A percentile compares a stretch with the other conserved stretches of the same genome.
These are phyloP conservation scores for Arthrinium phaeospermum DNA, from an alignment of 2,329 filamentous ascomycete species.

Conservation along the genomic window DNA sequence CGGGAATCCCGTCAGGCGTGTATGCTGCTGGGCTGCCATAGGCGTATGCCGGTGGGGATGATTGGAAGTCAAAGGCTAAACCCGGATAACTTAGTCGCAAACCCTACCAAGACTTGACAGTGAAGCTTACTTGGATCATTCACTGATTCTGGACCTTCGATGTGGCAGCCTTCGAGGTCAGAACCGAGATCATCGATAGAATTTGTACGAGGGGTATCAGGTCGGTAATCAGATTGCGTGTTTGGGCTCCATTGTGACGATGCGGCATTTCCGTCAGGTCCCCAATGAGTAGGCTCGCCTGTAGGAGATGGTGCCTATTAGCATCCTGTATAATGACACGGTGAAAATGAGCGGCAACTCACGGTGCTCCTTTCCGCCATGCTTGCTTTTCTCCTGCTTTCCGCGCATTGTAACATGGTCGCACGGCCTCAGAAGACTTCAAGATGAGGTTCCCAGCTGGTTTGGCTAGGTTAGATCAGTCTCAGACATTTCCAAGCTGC, in stretches of 20 bases:
- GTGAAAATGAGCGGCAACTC: neutral
- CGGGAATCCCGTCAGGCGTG: neutral
- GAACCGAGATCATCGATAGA: neutral
- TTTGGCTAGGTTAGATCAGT: neutral
- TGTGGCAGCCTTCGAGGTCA: neutral
- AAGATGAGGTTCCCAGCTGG: neutral
- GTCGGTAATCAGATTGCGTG: neutral
- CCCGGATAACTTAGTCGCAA: neutral
- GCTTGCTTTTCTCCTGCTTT: slow-evolving; percentile 8
- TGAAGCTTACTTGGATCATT: neutral
- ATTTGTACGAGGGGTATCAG: neutral
- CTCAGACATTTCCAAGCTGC: neutral
- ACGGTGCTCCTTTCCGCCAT: neutral
- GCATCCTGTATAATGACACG: neutral
- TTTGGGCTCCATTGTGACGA: neutral
- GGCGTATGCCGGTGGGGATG: neutral
- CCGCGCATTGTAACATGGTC: slow-evolving; percentile 4
- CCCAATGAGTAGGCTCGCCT: neutral
- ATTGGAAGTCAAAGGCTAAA: neutral
- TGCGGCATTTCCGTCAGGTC: neutral
- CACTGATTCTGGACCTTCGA: neutral
- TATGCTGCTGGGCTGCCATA: neutral
- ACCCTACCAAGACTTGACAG: too few species aligned
- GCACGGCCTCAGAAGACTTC: neutral
- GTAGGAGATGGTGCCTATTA: neutral